Evolutionary conservation across 1,284 basidiomycete genomes (phyloP), one percentile per base, ranked within the genome.

Genomic region (Malassezia globosa): DNA sequence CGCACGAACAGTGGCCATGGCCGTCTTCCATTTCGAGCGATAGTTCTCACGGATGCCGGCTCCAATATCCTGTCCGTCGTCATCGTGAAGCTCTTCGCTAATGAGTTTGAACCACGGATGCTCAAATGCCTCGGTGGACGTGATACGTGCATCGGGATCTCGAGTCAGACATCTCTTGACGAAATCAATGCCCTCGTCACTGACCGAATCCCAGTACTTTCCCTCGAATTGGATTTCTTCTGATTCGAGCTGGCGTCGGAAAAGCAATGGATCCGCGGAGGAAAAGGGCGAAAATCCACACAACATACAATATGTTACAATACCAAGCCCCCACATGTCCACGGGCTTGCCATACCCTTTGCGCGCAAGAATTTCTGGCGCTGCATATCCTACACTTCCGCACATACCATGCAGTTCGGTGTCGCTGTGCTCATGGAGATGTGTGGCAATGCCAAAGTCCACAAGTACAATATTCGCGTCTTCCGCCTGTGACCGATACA

Each of bases 341-440:
- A 95, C 89, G 5, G 85, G 81, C 70, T 87, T 87, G 27, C 88
- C 83, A 66, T 97, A 89, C 0, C 87, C 87, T 33, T 78, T 73
- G 61, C 84, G 82, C 52, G 78, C 80, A 22, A 96, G 76, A 5
- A 97, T 85, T 71, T 97, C 92, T 22, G 70, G 71, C 2, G 90
- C 89, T 18, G 90, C 86, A 65, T 96, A 96, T 1, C 90, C 90
- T 54, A 92, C 82, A 59, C 83, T 86, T 0, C 92, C 92, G 0
- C 89, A 90, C 2, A 92, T 75, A 0, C 82, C 81, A 21, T 80
- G 81, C 1, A 96, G 75, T 52, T 84, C 81, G 64, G 92, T 85
- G 26, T 83, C 82, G 0, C 82, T 75, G 55, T 86, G 80, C 42
- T 54, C 39, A 52, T 54, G 45, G 51, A 64, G 50, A 38, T 61